Percentiles rank a stretch among this genome's conserved stretches.
These are phyloP conservation scores for Colletotrichum musae DNA, from an alignment of 2,329 filamentous ascomycete genomes.

Conservation along the genomic window DNA sequence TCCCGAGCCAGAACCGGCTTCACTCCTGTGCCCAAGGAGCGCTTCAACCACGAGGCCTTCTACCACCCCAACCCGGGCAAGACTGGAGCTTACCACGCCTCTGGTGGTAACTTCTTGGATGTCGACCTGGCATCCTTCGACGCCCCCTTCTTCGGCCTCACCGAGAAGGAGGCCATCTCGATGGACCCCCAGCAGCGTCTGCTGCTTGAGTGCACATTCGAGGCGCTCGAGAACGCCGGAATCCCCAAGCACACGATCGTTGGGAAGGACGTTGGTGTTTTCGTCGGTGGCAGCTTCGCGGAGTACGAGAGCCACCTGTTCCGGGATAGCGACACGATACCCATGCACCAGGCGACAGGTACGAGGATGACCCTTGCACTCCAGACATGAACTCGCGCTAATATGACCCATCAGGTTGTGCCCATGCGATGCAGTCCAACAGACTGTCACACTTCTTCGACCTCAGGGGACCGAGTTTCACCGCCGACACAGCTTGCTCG, in stretches of 20 bases:
- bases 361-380: conserved; percentile 42
- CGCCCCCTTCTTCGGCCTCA: conserved; percentile 67
- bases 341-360: conserved; percentile 68
- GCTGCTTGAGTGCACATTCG: conserved; percentile 67
- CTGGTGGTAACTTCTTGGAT: conserved; percentile 60
- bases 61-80: conserved; percentile 61
- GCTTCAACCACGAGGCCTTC: conserved; percentile 61
- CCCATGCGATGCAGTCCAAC: conserved; percentile 68
- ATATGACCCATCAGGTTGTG: conserved; percentile 54
- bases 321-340: conserved; percentile 61
- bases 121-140: conserved; percentile 64
- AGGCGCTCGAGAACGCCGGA: conserved; percentile 68
- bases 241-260: conserved; percentile 62
- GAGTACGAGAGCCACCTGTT: conserved; percentile 64
- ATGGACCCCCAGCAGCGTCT: conserved; percentile 70
- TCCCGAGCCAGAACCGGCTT: conserved; percentile 58
- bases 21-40: conserved; percentile 58
- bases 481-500: conserved; percentile 67
- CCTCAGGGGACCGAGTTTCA: conserved; percentile 66
- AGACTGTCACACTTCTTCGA: conserved; percentile 70
- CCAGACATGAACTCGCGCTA: conserved; percentile 29
- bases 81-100: conserved; percentile 48
- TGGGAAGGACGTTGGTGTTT: conserved; percentile 65
- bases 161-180: conserved; percentile 63
- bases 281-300: conserved; percentile 62